Base-by-base conservation (phyloP, 768 basidiomycete genomes). In the Podaxis pistillaris region DNA sequence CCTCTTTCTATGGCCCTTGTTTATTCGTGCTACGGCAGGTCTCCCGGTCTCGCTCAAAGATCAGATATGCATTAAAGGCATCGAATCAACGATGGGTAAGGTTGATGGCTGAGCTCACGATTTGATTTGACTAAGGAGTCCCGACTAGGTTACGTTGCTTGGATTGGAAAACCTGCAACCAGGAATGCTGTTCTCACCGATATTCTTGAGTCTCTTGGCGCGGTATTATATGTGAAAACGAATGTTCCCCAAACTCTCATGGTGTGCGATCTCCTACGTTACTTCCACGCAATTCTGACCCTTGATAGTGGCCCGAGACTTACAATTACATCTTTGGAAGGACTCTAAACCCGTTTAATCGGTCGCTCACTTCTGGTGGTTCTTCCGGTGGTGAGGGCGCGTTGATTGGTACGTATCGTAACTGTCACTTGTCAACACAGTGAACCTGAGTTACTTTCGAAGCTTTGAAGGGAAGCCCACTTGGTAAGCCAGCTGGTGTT, bases 381-480 rank as follows among this genome's bases (percentile, higher is more conserved):
- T 94, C 91, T 0, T 91, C 89, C 2, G 94, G 94, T 5, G 94
- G 93, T 37, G 94, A 95, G 75, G 90, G 89, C 46, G 90, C 93
- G 0, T 79, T 95, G 6, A 67, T 94, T 47, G 87, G 86, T 69
- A 67, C 79, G 71, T 56, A 26, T 24, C 1, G 5, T 26, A n/a
- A 26, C 2, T 19, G 30, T 26, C 33, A 40, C 62, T 26, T 26
- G n/a, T 26, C 9, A 24, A 22, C 13, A 15, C 22, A 40, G 24
- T 33, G 19, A 44, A 22, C 19, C 44, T 59, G 3, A 28, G 12
- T 40, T 41, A 3, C 13, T 26, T 15, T 46, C 36, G 33, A 50
- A 80, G 81, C 79, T 11, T 65, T 82, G n/a, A 77, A 71, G 63
- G 81, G 81, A 30, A 77, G 80, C 57, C 76, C 79, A 0, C 67